phyloP scores from a whole-genome alignment of 352 stramenopile genomes.

The Salisapilia sapeloensis region DNA sequence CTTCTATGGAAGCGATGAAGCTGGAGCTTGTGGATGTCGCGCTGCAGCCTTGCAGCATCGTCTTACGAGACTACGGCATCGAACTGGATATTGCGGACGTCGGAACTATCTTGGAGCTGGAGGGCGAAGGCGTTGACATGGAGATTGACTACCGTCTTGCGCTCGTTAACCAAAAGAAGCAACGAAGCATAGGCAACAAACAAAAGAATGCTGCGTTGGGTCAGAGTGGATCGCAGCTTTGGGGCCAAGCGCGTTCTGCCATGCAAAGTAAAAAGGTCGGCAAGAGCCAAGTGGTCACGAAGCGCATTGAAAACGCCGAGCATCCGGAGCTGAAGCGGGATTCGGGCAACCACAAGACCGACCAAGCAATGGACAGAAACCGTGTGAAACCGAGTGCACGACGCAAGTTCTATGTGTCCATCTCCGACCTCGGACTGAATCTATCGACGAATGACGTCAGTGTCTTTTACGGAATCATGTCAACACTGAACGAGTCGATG shows the following conservation, averaged over 20 bases:
- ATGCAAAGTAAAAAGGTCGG: conserved; percentile 1
- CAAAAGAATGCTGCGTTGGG: not conserved
- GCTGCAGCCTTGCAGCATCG: conserved; percentile 51
- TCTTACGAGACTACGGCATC: conserved; percentile 44
- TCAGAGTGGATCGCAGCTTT: conserved; percentile 1
- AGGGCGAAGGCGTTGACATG: conserved; percentile 75
- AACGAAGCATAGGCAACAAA: not conserved
- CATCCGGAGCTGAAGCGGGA: conserved; percentile 22
- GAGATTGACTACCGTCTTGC: conserved; percentile 52
- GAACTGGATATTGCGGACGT: conserved; percentile 53
- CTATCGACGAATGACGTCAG: conserved; percentile 61
- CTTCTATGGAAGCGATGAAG: conserved; percentile 46
- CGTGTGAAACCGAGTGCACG: conserved; percentile 33
- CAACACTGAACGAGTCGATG: conserved; percentile 45
- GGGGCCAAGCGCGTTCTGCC: too few relatives aligned
- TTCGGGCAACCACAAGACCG: too few relatives aligned
- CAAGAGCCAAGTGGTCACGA: conserved; percentile 18
- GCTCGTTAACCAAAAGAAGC: conserved; percentile 17
- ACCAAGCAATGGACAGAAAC: too few relatives aligned
- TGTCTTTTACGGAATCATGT: conserved; percentile 60
- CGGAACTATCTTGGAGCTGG: conserved; percentile 67
- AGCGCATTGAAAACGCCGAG: conserved; percentile 40
- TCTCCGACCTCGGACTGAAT: conserved; percentile 79
- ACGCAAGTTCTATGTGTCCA: conserved; percentile 50
- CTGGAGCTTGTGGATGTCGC: conserved; percentile 67